Evolutionary conservation across 768 basidiomycete genomes (phyloP).

Genomic region (Auricularia cornea): DNA sequence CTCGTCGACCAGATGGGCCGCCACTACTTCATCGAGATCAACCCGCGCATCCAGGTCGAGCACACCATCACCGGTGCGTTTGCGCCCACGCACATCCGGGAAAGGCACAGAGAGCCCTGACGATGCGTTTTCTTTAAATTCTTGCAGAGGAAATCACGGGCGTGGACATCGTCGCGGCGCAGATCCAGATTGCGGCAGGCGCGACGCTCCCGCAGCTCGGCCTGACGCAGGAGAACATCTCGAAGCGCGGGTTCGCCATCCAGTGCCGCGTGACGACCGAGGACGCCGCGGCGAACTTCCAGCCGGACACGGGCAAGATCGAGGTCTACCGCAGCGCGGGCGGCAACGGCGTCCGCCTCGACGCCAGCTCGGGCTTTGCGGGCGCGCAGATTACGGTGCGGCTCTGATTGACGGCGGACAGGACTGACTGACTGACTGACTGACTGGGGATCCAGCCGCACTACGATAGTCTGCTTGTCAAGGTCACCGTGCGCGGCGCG

Average conservation of each 20-base stretch:
- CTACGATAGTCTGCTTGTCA: conserved; percentile 96
- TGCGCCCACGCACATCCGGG: conserved; percentile 6
- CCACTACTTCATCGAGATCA: conserved; percentile 99
- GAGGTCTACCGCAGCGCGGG: conserved; percentile 98
- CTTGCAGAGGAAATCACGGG: conserved; percentile 94
- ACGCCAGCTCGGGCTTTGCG: conserved; percentile 95
- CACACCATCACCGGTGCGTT: conserved; percentile 91
- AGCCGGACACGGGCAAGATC: conserved; percentile 98
- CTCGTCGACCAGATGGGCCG: conserved; percentile 93
- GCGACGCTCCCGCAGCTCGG: conserved; percentile 93
- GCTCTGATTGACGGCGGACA: conserved; percentile 11
- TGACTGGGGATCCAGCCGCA: conserved; percentile 62
- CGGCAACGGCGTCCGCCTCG: conserved; percentile 95
- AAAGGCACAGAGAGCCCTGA: no score
- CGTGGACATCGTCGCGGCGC: conserved; percentile 97
- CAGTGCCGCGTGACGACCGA: conserved; percentile 99
- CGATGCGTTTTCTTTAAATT: no score
- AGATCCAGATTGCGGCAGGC: conserved; percentile 99
- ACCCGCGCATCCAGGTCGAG: conserved; percentile 98
- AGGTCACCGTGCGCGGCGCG: conserved; percentile 90
- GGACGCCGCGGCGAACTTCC: conserved; percentile 86
- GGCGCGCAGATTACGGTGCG: conserved; percentile 94
- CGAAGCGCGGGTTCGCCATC: conserved; percentile 93
- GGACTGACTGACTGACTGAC: neutral
- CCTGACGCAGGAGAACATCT: conserved; percentile 90